Percentiles rank a stretch among this genome's conserved stretches.
phyloP scores from a whole-genome alignment of 192 early-diverging fungal genomes.

The Umbelopsis ramanniana region DNA sequence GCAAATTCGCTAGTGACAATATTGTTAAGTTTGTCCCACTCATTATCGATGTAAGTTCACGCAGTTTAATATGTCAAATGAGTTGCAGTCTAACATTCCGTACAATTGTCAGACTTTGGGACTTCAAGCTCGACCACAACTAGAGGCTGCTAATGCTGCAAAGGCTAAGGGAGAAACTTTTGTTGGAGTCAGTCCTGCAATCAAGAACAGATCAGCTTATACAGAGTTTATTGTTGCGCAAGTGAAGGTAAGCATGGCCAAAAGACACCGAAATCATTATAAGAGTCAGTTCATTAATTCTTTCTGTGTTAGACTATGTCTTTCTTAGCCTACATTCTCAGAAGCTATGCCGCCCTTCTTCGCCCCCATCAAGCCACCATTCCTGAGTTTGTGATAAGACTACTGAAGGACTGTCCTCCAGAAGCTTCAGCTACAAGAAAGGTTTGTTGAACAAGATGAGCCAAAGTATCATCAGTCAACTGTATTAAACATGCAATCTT shows the following conservation, averaged over 20 bases:
- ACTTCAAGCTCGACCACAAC: constrained; percentile 59
- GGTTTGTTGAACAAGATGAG: constrained; percentile 38
- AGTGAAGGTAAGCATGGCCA: constrained; percentile 72
- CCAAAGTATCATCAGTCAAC: too few species aligned
- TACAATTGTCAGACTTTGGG: constrained; percentile 48
- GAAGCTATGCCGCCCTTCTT: constrained; percentile 73
- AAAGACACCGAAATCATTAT: neutral
- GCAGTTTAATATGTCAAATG: neutral
- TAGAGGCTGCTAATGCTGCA: constrained; percentile 55
- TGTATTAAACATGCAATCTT: neutral
- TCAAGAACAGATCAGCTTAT: constrained; percentile 75
- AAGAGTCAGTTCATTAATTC: neutral
- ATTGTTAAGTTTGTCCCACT: constrained; percentile 87
- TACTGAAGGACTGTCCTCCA: constrained; percentile 92
- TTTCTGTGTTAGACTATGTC: constrained; percentile 76
- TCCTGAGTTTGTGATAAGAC: constrained; percentile 84
- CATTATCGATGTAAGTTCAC: constrained; percentile 73
- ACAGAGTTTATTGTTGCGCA: constrained; percentile 93
- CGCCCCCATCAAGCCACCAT: constrained; percentile 80
- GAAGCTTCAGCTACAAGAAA: constrained; percentile 93
- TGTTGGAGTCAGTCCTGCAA: constrained; percentile 77
- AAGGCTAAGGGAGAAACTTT: constrained; percentile 65
- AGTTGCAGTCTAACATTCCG: neutral
- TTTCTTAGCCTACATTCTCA: constrained; percentile 94
- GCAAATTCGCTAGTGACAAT: constrained; percentile 77